Percentiles rank a stretch among this genome's conserved stretches.
Evolutionary conservation across 148 eudicot species (phyloP).

Genomic region (Amaranthus hypochondriacus): DNA sequence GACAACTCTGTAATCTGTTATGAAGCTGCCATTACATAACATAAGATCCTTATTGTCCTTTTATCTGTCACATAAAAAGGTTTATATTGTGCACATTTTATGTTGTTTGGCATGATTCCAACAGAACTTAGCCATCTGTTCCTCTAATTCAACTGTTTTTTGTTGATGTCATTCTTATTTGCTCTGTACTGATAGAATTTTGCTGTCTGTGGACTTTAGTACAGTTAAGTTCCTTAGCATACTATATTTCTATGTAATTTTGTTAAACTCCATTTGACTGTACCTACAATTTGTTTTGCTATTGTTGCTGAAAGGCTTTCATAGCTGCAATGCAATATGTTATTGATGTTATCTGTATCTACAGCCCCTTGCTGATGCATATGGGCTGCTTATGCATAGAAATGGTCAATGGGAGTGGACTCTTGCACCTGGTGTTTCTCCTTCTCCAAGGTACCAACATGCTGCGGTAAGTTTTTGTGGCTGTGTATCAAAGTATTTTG

Average conservation of each 20-base stretch:
- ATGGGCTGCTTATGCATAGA: conserved; percentile 94
- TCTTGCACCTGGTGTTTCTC: conserved; percentile 96
- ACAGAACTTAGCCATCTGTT: not conserved
- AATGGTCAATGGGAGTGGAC: conserved; percentile 99
- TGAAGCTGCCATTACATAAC: too few species aligned
- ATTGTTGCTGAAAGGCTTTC: not conserved
- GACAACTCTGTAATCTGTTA: too few species aligned
- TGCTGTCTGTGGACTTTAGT: not conserved
- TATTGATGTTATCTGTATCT: conserved; percentile 27
- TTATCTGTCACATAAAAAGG: not conserved
- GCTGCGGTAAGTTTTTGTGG: conserved; percentile 70
- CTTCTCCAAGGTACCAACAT: conserved; percentile 93
- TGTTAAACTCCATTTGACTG: not conserved
- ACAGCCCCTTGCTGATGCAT: conserved; percentile 95
- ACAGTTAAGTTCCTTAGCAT: not conserved
- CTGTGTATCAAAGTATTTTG: not conserved
- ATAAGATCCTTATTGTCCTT: too few species aligned
- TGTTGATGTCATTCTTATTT: not conserved
- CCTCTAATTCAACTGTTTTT: not conserved
- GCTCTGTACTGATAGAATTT: not conserved
- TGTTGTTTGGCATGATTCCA: not conserved
- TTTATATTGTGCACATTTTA: not conserved
- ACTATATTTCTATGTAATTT: not conserved
- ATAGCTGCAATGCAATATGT: conserved; percentile 1
- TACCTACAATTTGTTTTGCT: not conserved